A percentile compares a stretch with the other conserved stretches of the same genome.
Evolutionary conservation across 2,329 filamentous ascomycete genomes (phyloP).

Genomic region (Zelopaecilomyces penicillatus): DNA sequence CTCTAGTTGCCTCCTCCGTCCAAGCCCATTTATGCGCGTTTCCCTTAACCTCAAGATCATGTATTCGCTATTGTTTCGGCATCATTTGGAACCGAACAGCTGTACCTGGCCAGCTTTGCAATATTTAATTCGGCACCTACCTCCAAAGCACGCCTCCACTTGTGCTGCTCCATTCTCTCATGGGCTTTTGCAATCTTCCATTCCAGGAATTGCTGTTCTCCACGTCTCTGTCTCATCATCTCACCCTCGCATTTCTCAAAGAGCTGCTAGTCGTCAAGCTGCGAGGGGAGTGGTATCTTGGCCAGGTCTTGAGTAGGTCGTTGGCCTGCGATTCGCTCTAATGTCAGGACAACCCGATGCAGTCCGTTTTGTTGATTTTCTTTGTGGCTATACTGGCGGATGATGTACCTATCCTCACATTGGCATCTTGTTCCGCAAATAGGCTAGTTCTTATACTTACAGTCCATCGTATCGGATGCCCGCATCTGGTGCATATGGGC

Average conservation of each 20-base stretch:
- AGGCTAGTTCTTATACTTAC: constrained; percentile 27
- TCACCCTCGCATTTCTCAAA: constrained; percentile 40
- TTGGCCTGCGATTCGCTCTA: constrained; percentile 38
- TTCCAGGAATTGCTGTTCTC: constrained; percentile 30
- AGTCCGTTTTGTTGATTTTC: constrained; percentile 29
- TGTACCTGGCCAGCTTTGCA: constrained; percentile 5
- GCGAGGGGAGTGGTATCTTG: constrained; percentile 43
- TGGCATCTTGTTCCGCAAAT: background rate
- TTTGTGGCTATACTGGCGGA: constrained; percentile 39
- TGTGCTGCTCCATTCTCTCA: constrained; percentile 19
- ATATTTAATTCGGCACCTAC: constrained; percentile 17
- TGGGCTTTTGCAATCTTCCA: constrained; percentile 30
- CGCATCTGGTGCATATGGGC: constrained; percentile 40
- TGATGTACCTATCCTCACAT: constrained; percentile 32
- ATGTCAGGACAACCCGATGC: constrained; percentile 35
- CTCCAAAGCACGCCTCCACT: constrained; percentile 19
- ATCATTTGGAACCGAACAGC: background rate
- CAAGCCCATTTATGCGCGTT: too few relatives aligned
- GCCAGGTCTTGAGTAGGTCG: constrained; percentile 32
- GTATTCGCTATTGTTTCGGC: too few relatives aligned
- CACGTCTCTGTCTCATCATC: constrained; percentile 29
- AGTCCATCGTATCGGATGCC: constrained; percentile 51
- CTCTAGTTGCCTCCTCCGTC: too few relatives aligned
- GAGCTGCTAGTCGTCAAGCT: constrained; percentile 47
- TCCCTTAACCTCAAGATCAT: too few relatives aligned